These are phyloP conservation scores for Leptodermis oblonga DNA, from an alignment of 257 asterid species.

Conservation along the genomic window DNA sequence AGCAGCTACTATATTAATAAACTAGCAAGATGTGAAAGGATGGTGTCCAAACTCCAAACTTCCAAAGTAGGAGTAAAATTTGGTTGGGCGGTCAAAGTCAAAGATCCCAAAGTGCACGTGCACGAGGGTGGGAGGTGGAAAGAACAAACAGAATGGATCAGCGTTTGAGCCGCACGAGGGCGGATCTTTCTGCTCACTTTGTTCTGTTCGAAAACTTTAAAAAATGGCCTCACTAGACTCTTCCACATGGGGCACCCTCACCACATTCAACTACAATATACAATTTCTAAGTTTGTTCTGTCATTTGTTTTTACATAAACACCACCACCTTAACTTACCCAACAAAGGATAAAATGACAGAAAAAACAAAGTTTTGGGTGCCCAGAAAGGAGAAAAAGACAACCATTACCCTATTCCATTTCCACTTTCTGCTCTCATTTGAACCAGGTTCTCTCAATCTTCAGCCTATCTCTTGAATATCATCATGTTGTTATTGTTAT, in stretches of 20 bases:
- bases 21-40: no score
- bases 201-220: constrained; percentile 29
- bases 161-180: constrained; percentile 80
- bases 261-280: constrained; percentile 26
- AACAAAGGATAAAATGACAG: background rate
- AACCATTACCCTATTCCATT: background rate
- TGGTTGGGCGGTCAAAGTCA: constrained; percentile 23
- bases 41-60: no score
- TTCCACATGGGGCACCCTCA: constrained; percentile 48
- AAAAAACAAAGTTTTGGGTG: background rate
- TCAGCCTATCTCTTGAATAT: background rate
- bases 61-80: background rate
- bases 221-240: constrained; percentile 6
- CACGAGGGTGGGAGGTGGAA: constrained; percentile 23
- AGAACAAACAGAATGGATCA: constrained; percentile 42
- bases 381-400: constrained; percentile 4
- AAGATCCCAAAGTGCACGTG: constrained; percentile 19
- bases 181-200: constrained; percentile 39
- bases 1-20: no score
- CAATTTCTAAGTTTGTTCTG: no score
- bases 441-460: background rate
- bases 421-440: background rate
- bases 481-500: background rate
- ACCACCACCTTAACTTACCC: background rate
- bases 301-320: background rate